A percentile compares a stretch with the other conserved stretches of the same genome.
phyloP scores from a whole-genome alignment of 164 flowering plant genomes.

The Liquidambar formosana region DNA sequence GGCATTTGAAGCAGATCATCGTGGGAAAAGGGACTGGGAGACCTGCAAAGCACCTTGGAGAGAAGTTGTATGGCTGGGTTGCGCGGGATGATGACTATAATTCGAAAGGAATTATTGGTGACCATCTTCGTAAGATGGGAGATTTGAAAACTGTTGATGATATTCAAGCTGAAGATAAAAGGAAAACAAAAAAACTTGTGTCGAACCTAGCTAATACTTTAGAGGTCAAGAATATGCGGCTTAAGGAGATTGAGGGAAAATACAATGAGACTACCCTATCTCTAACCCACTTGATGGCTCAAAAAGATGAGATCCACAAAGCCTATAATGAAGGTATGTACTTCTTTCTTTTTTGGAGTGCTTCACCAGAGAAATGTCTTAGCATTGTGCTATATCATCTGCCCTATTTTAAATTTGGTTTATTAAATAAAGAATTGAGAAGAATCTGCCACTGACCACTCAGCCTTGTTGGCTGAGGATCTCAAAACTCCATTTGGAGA shows the following conservation, averaged over 20 bases:
- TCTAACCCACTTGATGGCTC: conserved; percentile 14
- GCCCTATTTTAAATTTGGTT: too few species aligned
- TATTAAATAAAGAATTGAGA: too few species aligned
- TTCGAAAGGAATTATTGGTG: conserved; percentile 24
- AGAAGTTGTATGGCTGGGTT: conserved; percentile 51
- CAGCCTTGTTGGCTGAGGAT: too few species aligned
- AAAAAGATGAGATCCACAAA: conserved; percentile 32
- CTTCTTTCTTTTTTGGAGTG: not conserved
- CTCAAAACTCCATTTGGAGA: too few species aligned
- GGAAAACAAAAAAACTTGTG: conserved; percentile 31
- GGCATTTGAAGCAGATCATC: conserved; percentile 33
- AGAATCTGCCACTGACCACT: too few species aligned
- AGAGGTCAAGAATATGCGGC: conserved; percentile 21
- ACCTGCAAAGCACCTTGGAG: conserved; percentile 11
- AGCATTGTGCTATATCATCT: too few species aligned
- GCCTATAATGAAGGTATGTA: conserved; percentile 38
- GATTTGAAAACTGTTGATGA: conserved; percentile 44
- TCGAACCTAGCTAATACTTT: conserved; percentile 25
- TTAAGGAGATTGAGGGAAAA: conserved; percentile 36
- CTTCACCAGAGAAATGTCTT: too few species aligned
- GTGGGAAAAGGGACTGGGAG: conserved; percentile 45
- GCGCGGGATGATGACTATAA: conserved; percentile 45
- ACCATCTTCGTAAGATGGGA: conserved; percentile 35
- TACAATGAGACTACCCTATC: conserved; percentile 20
- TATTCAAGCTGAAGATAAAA: conserved; percentile 38